Evolutionary conservation across 768 basidiomycete genomes (phyloP).

Genomic region (Rhizopogon rudus): DNA sequence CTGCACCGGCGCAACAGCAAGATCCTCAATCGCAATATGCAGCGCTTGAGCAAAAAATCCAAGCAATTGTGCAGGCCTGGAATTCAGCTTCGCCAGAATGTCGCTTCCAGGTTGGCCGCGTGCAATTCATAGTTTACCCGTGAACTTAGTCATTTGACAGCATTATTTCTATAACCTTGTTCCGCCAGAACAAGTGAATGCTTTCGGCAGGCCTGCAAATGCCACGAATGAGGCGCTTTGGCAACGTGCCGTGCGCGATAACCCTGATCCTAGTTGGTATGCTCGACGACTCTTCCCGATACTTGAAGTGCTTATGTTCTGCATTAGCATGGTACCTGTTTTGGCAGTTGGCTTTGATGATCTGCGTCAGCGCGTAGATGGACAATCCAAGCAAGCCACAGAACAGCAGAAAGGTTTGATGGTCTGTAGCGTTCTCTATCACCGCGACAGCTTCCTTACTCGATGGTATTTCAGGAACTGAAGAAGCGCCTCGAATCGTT

Average conservation of each 20-base stretch:
- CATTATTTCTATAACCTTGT: constrained; percentile 85
- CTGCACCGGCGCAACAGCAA: constrained; percentile 39
- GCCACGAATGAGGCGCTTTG: constrained; percentile 68
- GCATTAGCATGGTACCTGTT: constrained; percentile 66
- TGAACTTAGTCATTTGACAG: constrained; percentile 30
- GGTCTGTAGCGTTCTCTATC: constrained; percentile 24
- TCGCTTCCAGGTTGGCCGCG: constrained; percentile 66
- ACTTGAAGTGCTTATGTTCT: background rate
- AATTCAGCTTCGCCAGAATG: constrained; percentile 62
- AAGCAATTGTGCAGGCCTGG: constrained; percentile 66
- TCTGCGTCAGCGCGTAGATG: constrained; percentile 71
- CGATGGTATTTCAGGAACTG: constrained; percentile 46
- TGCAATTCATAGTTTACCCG: background rate
- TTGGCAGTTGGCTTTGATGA: constrained; percentile 81
- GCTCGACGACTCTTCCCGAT: constrained; percentile 13
- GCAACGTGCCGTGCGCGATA: constrained; percentile 76
- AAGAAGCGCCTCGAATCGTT: constrained; percentile 58
- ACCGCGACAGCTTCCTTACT: background rate
- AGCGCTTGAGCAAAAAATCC: constrained; percentile 53
- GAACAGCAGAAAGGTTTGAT: constrained; percentile 65
- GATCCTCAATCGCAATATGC: constrained; percentile 58
- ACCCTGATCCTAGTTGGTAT: constrained; percentile 77
- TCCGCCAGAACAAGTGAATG: constrained; percentile 55
- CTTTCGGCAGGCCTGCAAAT: constrained; percentile 71
- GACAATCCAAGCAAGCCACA: constrained; percentile 61